Evolutionary conservation across 179 eudicot genomes (phyloP), one percentile per base, ranked within the genome.

Genomic region (Pouteria campechiana): DNA sequence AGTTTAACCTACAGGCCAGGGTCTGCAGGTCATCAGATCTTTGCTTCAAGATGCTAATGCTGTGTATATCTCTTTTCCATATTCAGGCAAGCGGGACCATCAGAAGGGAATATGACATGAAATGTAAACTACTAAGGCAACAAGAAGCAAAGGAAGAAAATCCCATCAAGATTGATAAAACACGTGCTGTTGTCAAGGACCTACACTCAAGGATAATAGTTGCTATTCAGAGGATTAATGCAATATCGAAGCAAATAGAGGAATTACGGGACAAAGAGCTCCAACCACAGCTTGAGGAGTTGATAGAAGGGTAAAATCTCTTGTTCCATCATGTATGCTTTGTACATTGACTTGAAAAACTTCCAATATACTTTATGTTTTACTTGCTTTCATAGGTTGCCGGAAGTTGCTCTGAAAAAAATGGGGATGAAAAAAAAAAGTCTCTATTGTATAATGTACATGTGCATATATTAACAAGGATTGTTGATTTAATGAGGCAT

Each of bases 231-330:
- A 77, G 95, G 56, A 90, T 90, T 30, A 64, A 90, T 58, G 59
- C 94, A 33, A 70, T 90, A 54, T 86, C 98, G 3, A 81, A 79
- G 65, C 79, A 72, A 62, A 82, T 90, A 16, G 98, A 90, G 56
- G 95, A 90, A 30, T 41, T 86, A 43, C 67, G 95, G 58, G 98
- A 90, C 57, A 48, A 49, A 22, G 98, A 90, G 68, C 67, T 90
- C 46, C 95, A 81, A 53, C 98, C 98, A 35, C 98, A 90, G 43
- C 85, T 90, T 14, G 98, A 90, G 71, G 95, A 90, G 57, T 58
- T 90, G 70, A 86, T 81, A 51, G 94, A 79, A 53, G 95, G 98
- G 98, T 86, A 73, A n/a, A n/a, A n/a, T n/a, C n/a, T n/a, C n/a
- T n/a, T n/a, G n/a, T n/a, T n/a, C n/a, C n/a, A n/a, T n/a, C n/a